Base-by-base conservation (phyloP, 192 early-diverging fungal species). In the Coemansia sp. region DNA sequence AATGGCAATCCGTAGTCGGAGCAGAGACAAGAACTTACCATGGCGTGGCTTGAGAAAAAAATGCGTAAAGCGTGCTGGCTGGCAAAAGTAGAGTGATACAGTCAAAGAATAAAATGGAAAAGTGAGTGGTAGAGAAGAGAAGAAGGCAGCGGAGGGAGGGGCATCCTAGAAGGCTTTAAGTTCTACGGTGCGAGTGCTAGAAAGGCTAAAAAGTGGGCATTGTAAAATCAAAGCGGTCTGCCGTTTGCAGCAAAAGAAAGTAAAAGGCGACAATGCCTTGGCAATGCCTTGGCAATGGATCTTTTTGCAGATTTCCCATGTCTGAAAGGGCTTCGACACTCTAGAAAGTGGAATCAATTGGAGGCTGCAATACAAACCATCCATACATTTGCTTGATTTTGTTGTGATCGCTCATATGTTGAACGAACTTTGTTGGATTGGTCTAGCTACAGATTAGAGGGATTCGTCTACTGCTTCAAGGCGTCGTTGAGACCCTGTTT, bases 401-500 rank as follows among this genome's bases (percentile, higher is more conserved):
- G n/a, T n/a, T 14, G 39, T 41, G 16, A 41, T 41, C 14, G 16
- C 14, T 45, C 42, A 20, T 20, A 45, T 45, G 43, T n/a, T 45
- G n/a, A 45, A 45, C 7, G 18, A 20, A 45, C 43, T 61, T 20
- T 43, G 20, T 61, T 61, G 13, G 6, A 31, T 61, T 41, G 56
- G 6, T 35, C 56, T 35, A 58, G 31, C 35, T 14, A 36, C 31
- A 31, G 31, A 31, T 31, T 21, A 18, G 12, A 8, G 21, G 58
- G 58, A 3, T 5, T 20, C 16, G 50, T 26, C 59, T 66, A 35
- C 63, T 72, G 35, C 35, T 56, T 65, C 14, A 62, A 6, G 60
- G 26, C 21, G n/a, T 72, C 61, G 77, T 96, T 96, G 55, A 90
- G 79, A 16, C 93, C 92, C 65, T 91, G 88, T 68, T 86, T 90